A percentile compares a stretch with the other conserved stretches of the same genome.
These are phyloP conservation scores for Forsythia viridissima DNA, from an alignment of 257 asterid species.

Conservation along the genomic window DNA sequence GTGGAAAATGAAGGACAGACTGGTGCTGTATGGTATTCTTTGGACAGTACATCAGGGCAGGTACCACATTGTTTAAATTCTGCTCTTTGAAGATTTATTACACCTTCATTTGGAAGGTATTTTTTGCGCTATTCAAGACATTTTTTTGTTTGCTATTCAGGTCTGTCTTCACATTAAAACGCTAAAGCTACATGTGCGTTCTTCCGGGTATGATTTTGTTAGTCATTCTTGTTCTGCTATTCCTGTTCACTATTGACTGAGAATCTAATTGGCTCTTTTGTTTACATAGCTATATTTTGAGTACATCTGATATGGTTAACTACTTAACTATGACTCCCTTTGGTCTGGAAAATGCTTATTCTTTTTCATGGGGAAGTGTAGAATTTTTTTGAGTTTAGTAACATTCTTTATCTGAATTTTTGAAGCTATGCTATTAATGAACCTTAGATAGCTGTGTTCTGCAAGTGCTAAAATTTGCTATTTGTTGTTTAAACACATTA, in stretches of 20 bases:
- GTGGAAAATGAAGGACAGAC: slow-evolving; percentile 76
- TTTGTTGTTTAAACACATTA: neutral
- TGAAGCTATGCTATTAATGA: slow-evolving; percentile 9
- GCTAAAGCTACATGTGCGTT: slow-evolving; percentile 46
- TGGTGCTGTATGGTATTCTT: slow-evolving; percentile 75
- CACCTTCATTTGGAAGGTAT: slow-evolving; percentile 4
- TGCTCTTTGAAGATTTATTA: slow-evolving; percentile 1
- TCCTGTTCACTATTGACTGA: neutral
- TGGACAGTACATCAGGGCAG: slow-evolving; percentile 89
- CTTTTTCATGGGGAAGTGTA: slow-evolving; percentile 2
- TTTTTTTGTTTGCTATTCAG: slow-evolving; percentile 42
- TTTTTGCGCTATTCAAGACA: slow-evolving; percentile 3
- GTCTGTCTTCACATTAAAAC: slow-evolving; percentile 84
- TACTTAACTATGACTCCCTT: slow-evolving; percentile 2
- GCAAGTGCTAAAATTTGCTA: neutral
- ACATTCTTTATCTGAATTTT: neutral
- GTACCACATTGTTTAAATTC: slow-evolving; percentile 34
- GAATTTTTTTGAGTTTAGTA: slow-evolving; percentile 1
- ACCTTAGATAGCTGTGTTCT: slow-evolving; percentile 7
- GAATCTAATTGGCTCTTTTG: neutral
- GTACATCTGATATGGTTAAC: neutral
- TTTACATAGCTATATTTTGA: neutral
- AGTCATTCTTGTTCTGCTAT: neutral
- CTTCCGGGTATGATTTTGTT: slow-evolving; percentile 53
- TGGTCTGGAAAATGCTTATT: slow-evolving; percentile 9